Base-by-base conservation (phyloP, 306 rosid genomes). In the Macrotyloma uniflorum region DNA sequence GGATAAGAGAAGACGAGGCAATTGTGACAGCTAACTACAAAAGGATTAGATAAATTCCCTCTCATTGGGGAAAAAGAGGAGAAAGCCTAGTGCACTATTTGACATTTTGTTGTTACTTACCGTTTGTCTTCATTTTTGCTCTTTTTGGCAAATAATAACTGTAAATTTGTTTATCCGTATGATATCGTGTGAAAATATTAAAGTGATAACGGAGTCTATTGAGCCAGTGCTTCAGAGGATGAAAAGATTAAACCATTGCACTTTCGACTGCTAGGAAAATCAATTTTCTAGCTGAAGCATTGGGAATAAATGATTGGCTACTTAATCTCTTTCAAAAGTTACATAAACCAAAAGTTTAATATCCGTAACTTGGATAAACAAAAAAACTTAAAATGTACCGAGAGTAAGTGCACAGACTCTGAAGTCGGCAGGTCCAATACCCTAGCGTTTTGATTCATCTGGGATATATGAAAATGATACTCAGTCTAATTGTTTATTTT, bases 1-100 rank as follows among this genome's bases (percentile, higher is more conserved):
- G 90, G 61, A 53, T 65, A 35, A 85, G 86, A 83, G 96, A 89
- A 67, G 89, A 85, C 9, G 96, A 88, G 28, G 75, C 87, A 53
- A 75, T 84, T 65, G 59, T 54, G 12, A 78, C 85, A 68, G 79
- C 86, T 70, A 87, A 80, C 28, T 87, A 55, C 83, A 91, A 91
- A 77, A 86, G 82, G 83, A 85, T 85, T 67, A 77, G 83, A 79
- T 86, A 86, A 90, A 46, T n/a, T 19, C 28, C 75, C 47, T 14
- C 8, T 6, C 43, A 20, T 23, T 5, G 15, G 7, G 0, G 1
- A 35, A 24, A n/a, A 6, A 43, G 8, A 30, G 8, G 65, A 30
- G 0, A 6, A 58, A 63, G 46, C 30, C 18, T 33, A 63, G 67
- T 38, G 9, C 20, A 7, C 23, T 70, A 26, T 45, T 71, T 24